Conservation (phyloP, 2,329 filamentous ascomycete genomes). For the Ilyonectria sp. region DNA sequence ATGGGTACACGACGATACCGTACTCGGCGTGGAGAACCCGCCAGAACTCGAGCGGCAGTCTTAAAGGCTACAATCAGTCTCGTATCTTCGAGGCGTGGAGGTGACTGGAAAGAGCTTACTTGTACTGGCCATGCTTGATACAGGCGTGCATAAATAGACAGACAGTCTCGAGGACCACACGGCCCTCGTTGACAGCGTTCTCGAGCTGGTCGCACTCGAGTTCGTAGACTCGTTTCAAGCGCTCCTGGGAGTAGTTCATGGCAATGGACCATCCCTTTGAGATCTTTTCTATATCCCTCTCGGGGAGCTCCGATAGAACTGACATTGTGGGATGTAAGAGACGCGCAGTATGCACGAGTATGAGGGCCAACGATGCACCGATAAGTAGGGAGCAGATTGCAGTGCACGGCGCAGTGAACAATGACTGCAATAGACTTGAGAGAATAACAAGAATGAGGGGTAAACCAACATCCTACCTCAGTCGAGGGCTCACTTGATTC, state of each 20-base stretch:
- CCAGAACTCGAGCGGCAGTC: slow-evolving; percentile 57
- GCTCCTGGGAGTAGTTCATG: slow-evolving; percentile 54
- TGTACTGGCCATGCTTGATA: slow-evolving; percentile 56
- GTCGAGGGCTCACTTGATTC: slow-evolving; percentile 10
- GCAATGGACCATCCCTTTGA: slow-evolving; percentile 57
- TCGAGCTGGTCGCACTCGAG: slow-evolving; percentile 53
- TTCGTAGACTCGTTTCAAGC: slow-evolving; percentile 51
- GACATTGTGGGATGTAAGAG: slow-evolving; percentile 4
- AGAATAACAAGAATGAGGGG: not conserved
- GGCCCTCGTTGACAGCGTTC: slow-evolving; percentile 51
- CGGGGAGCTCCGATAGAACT: slow-evolving; percentile 44
- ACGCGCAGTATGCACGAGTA: slow-evolving; percentile 19
- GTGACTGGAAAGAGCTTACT: slow-evolving; percentile 41
- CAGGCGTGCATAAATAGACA: slow-evolving; percentile 59
- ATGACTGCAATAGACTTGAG: not conserved
- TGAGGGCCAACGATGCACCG: not conserved
- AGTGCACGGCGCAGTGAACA: not conserved
- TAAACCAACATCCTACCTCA: not conserved
- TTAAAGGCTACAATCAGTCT: slow-evolving; percentile 31
- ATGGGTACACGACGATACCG: slow-evolving; percentile 59
- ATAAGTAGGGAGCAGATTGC: not conserved
- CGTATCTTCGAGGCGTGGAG: too few species aligned
- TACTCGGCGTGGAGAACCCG: slow-evolving; percentile 56
- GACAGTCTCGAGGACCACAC: slow-evolving; percentile 56
- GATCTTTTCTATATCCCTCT: slow-evolving; percentile 53